Percentiles rank a stretch among this genome's conserved stretches.
These are phyloP conservation scores for Raphanus sativus DNA, from an alignment of 345 rosid species.

Conservation along the genomic window DNA sequence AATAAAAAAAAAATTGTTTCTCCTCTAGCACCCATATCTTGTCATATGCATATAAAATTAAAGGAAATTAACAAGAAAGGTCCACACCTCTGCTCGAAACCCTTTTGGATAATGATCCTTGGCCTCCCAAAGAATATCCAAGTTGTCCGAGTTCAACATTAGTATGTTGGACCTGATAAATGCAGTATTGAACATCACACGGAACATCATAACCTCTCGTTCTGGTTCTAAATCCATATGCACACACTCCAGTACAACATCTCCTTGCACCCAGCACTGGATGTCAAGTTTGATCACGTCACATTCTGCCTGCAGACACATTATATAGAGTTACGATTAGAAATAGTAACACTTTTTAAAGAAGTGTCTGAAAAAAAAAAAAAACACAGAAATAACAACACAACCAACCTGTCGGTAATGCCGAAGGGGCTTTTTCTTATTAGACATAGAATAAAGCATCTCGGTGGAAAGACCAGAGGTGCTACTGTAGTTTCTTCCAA, in stretches of 20 bases:
- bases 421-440: conserved; percentile 68
- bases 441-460: conserved; percentile 82
- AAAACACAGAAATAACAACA: conserved; percentile 8
- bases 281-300: conserved; percentile 95
- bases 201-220: conserved; percentile 98
- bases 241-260: conserved; percentile 93
- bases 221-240: conserved; percentile 90
- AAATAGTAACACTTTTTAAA: not conserved
- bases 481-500: conserved; percentile 71
- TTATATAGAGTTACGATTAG: conserved; percentile 15
- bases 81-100: conserved; percentile 83
- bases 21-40: conserved; percentile 9
- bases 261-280: conserved; percentile 97
- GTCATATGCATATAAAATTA: conserved; percentile 16
- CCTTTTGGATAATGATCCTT: conserved; percentile 93
- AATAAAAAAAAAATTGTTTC: not conserved
- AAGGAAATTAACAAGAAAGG: conserved; percentile 3
- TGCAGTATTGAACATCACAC: conserved; percentile 94
- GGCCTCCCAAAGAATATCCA: conserved; percentile 97
- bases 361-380: not conserved
- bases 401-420: conserved; percentile 75
- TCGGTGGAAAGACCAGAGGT: conserved; percentile 76
- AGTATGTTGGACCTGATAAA: conserved; percentile 97
- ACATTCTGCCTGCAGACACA: conserved; percentile 74
- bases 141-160: conserved; percentile 88